These are phyloP conservation scores for Plenodomus lindquistii DNA, from an alignment of 2,329 filamentous ascomycete genomes.

Conservation along the genomic window DNA sequence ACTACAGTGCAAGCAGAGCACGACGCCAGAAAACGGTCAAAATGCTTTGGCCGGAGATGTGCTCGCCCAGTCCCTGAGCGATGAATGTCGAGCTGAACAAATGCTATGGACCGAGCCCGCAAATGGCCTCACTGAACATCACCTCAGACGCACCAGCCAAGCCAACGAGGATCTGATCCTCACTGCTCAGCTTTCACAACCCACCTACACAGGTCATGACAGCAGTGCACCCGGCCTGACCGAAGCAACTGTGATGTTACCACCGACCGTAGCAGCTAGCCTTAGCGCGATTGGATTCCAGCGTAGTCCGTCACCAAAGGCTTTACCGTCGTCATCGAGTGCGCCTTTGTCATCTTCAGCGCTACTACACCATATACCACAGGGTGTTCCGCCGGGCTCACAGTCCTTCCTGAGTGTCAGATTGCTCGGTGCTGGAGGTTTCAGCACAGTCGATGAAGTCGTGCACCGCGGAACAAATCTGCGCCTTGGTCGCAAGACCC, in stretches of 20 bases:
- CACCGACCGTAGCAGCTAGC: background rate
- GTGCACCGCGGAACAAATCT: constrained; percentile 40
- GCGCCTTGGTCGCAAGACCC: constrained; percentile 41
- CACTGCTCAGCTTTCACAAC: background rate
- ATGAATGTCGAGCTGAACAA: background rate
- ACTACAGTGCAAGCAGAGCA: constrained; percentile 12
- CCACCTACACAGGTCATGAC: background rate
- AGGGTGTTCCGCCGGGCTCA: constrained; percentile 9
- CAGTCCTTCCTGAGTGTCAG: constrained; percentile 41
- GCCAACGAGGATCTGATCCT: background rate
- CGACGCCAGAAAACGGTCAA: constrained; percentile 28
- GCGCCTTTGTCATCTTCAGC: background rate
- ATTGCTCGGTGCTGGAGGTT: constrained; percentile 42
- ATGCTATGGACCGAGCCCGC: background rate
- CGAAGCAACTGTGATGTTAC: background rate
- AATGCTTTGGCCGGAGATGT: constrained; percentile 39
- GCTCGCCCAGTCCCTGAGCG: constrained; percentile 27
- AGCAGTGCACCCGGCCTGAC: background rate
- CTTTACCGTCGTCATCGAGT: background rate
- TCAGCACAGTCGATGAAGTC: constrained; percentile 45
- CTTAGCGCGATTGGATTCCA: background rate
- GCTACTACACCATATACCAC: constrained; percentile 1
- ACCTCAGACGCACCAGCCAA: background rate
- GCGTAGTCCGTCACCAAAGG: background rate
- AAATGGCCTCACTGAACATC: background rate